A percentile compares a stretch with the other conserved stretches of the same genome.
These are phyloP conservation scores for Fusarium sp. DNA, from an alignment of 2,329 filamentous ascomycete genomes.

Conservation along the genomic window DNA sequence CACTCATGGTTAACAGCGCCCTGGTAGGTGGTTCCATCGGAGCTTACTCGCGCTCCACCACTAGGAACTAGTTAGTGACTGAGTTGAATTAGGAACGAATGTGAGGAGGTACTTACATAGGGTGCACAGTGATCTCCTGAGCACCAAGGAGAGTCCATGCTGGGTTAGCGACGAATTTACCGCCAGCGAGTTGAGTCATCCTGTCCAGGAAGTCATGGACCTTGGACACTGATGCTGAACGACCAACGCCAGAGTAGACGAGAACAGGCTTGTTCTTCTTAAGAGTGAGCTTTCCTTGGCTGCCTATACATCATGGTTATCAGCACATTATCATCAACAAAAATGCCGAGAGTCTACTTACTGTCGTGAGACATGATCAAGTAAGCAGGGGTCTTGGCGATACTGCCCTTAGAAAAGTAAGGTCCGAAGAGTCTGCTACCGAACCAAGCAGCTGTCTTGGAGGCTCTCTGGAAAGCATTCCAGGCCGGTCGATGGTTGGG, in stretches of 20 bases:
- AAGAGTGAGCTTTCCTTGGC: slow-evolving; percentile 72
- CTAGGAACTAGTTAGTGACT: not conserved
- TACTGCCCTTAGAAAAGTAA: slow-evolving; percentile 68
- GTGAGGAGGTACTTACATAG: slow-evolving; percentile 53
- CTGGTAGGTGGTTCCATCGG: slow-evolving; percentile 68
- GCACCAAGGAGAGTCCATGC: slow-evolving; percentile 70
- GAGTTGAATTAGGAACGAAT: not conserved
- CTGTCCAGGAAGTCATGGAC: slow-evolving; percentile 67
- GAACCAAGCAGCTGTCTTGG: slow-evolving; percentile 26
- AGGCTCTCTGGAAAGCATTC: slow-evolving; percentile 9
- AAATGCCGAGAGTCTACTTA: slow-evolving; percentile 44
- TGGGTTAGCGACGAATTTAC: slow-evolving; percentile 72
- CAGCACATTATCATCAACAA: not conserved
- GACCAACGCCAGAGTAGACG: slow-evolving; percentile 72
- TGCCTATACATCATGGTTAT: slow-evolving; percentile 54
- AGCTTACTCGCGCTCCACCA: slow-evolving; percentile 74
- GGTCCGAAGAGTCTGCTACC: slow-evolving; percentile 72
- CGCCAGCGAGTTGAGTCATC: slow-evolving; percentile 71
- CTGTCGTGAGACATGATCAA: slow-evolving; percentile 78
- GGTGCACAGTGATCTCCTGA: slow-evolving; percentile 76
- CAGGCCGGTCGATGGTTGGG: slow-evolving; percentile 54
- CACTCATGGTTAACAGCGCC: slow-evolving; percentile 75
- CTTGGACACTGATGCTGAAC: slow-evolving; percentile 67
- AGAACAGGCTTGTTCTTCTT: slow-evolving; percentile 73
- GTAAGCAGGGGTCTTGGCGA: slow-evolving; percentile 74